phyloP scores from a whole-genome alignment of 2,329 filamentous ascomycete genomes.

The Penicillium corylophilum region DNA sequence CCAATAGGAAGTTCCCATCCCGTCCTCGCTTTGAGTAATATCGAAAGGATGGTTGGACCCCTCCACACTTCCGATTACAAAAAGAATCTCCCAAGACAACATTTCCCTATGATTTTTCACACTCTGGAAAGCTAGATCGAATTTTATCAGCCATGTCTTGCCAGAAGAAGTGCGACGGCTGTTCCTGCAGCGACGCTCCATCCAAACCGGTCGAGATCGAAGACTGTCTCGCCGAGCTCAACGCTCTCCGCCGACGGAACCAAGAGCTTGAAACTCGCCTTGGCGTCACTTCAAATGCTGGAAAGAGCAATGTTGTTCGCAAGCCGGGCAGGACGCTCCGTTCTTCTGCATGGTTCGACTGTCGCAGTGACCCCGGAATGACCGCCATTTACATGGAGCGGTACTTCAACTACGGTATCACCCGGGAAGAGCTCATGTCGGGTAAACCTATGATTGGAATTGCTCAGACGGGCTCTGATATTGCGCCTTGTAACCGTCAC shows the following conservation, averaged over 20 bases:
- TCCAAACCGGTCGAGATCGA: constrained; percentile 36
- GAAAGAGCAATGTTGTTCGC: constrained; percentile 32
- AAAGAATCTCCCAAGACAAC: not conserved
- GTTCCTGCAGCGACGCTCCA: constrained; percentile 30
- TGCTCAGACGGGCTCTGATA: constrained; percentile 53
- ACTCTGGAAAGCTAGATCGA: not conserved
- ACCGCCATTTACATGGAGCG: constrained; percentile 52
- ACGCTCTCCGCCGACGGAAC: constrained; percentile 38
- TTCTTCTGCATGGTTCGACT: constrained; percentile 48
- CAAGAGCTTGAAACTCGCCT: constrained; percentile 33
- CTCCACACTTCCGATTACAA: not conserved
- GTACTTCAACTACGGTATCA: constrained; percentile 53
- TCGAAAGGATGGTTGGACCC: not conserved
- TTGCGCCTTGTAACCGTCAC: constrained; percentile 53
- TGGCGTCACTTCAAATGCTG: constrained; percentile 9
- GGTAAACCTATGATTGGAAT: constrained; percentile 55
- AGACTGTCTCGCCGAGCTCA: constrained; percentile 42
- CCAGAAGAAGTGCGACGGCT: constrained; percentile 31
- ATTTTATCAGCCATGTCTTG: constrained; percentile 2
- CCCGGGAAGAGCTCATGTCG: constrained; percentile 50
- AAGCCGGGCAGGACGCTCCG: constrained; percentile 35
- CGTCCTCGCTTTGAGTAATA: constrained; percentile 4
- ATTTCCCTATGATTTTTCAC: not conserved
- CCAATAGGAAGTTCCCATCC: constrained; percentile 21
- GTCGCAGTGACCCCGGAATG: constrained; percentile 44